Percentiles rank a stretch among this genome's conserved stretches.
phyloP scores from a whole-genome alignment of 371 early-diverging fungal species.

The Mortierella sp. region DNA sequence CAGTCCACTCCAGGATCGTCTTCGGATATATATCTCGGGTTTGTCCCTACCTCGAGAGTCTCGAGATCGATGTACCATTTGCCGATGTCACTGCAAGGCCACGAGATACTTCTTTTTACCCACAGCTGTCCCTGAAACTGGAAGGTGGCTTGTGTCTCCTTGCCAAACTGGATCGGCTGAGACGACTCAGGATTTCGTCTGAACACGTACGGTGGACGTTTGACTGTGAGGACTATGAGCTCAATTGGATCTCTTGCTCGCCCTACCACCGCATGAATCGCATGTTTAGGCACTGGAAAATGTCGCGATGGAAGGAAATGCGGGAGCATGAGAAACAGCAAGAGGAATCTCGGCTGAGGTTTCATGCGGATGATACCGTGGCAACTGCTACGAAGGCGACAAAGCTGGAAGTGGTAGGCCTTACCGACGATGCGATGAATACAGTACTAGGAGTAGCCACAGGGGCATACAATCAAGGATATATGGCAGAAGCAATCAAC shows the following conservation, averaged over 20 bases:
- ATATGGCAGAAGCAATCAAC: too few species aligned
- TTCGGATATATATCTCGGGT: neutral
- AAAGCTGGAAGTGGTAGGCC: neutral
- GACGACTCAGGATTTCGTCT: neutral
- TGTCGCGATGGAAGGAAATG: neutral
- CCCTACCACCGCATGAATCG: neutral
- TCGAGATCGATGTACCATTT: neutral
- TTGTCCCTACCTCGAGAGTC: neutral
- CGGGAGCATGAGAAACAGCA: neutral
- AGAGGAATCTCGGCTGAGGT: neutral
- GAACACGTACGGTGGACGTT: neutral
- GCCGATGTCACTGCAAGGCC: neutral
- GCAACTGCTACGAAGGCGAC: too few species aligned
- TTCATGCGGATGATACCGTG: neutral
- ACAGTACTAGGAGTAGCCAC: too few species aligned
- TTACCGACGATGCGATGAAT: neutral
- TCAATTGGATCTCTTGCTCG: conserved; percentile 3
- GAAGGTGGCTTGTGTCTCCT: neutral
- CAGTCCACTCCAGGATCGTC: neutral
- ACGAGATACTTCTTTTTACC: neutral
- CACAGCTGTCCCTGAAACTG: neutral
- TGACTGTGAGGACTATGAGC: neutral
- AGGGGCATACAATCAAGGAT: neutral
- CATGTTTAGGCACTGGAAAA: neutral
- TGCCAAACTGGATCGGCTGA: neutral